A percentile compares a stretch with the other conserved stretches of the same genome.
Conservation (phyloP, 2,329 filamentous ascomycete genomes). For the Trichoderma citrinoviride region DNA sequence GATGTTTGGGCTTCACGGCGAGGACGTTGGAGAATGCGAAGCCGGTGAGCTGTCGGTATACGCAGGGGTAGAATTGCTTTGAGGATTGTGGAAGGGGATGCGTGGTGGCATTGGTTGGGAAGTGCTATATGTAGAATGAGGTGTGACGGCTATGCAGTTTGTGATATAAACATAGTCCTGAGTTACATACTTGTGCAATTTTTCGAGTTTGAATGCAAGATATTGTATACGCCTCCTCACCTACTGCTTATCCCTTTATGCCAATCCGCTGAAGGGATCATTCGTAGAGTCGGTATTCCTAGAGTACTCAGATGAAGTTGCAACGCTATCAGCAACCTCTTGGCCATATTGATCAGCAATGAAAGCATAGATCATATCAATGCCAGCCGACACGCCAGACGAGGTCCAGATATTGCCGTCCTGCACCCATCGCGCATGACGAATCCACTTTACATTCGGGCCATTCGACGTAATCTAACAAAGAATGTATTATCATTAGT, state of each 20-base stretch:
- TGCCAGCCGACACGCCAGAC: constrained; percentile 52
- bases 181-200: no score
- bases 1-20: constrained; percentile 38
- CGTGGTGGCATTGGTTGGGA: background rate
- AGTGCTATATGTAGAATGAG: background rate
- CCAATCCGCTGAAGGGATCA: constrained; percentile 48
- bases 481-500: background rate
- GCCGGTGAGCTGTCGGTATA: constrained; percentile 41
- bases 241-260: background rate
- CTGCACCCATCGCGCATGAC: constrained; percentile 56
- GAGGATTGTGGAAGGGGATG: background rate
- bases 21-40: constrained; percentile 31
- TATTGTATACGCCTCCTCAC: background rate
- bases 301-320: constrained; percentile 56
- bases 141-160: background rate
- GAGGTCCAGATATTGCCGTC: constrained; percentile 62
- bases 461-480: constrained; percentile 38
- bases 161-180: no score
- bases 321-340: constrained; percentile 47
- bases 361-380: constrained; percentile 40
- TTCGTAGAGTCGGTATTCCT: constrained; percentile 47
- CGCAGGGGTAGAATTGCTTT: background rate
- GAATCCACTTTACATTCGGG: constrained; percentile 52
- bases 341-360: constrained; percentile 46
- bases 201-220: no score